These are phyloP conservation scores for Domatiomyces catenatus DNA, from an alignment of 2,329 filamentous ascomycete genomes.

Conservation along the genomic window DNA sequence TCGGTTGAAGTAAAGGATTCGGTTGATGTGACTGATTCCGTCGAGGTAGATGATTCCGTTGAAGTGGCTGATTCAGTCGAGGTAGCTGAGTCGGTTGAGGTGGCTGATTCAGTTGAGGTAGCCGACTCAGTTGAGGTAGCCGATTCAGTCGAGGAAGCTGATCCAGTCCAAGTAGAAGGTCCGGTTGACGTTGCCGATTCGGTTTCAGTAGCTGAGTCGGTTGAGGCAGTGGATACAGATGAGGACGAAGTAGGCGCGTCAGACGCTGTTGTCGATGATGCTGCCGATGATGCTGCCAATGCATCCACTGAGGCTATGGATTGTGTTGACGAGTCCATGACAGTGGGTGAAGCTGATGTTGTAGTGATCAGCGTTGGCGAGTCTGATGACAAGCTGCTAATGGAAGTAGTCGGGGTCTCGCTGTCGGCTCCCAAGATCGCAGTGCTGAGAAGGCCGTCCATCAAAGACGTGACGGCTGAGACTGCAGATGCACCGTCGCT, in stretches of 20 bases:
- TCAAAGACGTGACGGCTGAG: slow-evolving; percentile 10
- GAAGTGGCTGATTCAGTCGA: neutral
- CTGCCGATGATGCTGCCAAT: no score
- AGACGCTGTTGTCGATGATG: no score
- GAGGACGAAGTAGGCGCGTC: neutral
- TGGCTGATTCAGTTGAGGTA: neutral
- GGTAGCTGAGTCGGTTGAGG: slow-evolving; percentile 2
- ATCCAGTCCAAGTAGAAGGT: neutral
- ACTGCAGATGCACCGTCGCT: slow-evolving; percentile 12
- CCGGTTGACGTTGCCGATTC: slow-evolving; percentile 4
- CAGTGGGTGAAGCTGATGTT: slow-evolving; percentile 1
- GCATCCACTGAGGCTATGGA: neutral
- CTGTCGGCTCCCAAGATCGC: slow-evolving; percentile 10
- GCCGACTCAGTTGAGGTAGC: neutral
- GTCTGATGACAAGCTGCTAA: slow-evolving; percentile 3
- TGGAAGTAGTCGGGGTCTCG: slow-evolving; percentile 7
- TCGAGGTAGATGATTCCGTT: neutral
- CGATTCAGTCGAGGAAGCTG: slow-evolving; percentile 1
- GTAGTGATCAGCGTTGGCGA: slow-evolving; percentile 5
- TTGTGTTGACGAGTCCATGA: neutral
- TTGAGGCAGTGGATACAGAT: slow-evolving; percentile 3
- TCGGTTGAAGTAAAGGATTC: neutral
- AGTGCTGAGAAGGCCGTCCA: slow-evolving; percentile 6
- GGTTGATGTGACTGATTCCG: neutral
- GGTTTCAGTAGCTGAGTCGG: slow-evolving; percentile 1